Percentiles rank a stretch among this genome's conserved stretches.
Evolutionary conservation across 2,329 filamentous ascomycete genomes (phyloP).

Genomic region (Colletotrichum navitas): DNA sequence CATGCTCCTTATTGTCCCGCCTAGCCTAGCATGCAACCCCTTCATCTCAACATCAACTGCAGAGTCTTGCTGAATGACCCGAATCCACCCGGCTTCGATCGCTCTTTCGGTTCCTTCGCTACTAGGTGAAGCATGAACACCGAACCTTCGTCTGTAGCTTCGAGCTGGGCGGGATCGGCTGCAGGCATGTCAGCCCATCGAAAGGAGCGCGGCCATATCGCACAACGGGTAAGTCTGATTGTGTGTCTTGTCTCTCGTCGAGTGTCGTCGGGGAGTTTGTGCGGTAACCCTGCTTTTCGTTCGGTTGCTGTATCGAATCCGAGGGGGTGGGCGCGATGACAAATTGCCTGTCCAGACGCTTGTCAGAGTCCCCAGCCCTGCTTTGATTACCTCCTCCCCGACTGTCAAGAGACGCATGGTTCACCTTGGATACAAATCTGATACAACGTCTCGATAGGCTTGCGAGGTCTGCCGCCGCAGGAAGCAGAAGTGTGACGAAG

Average conservation of each 20-base stretch:
- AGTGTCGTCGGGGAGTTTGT: background rate
- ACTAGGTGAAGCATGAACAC: slow-evolving; percentile 42
- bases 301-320: background rate
- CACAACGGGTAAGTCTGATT: slow-evolving; percentile 52
- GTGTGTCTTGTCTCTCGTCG: background rate
- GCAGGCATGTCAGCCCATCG: slow-evolving; percentile 48
- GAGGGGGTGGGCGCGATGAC: background rate
- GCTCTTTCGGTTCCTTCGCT: slow-evolving; percentile 26
- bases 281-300: background rate
- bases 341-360: background rate
- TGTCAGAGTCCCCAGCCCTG: background rate
- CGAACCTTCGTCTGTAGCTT: slow-evolving; percentile 42
- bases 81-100: slow-evolving; percentile 8
- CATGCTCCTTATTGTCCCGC: background rate
- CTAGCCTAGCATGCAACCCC: slow-evolving; percentile 24
- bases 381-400: background rate
- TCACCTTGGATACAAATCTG: background rate
- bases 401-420: background rate
- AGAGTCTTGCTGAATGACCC: slow-evolving; percentile 29
- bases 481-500: slow-evolving; percentile 75
- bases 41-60: slow-evolving; percentile 19
- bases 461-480: slow-evolving; percentile 71
- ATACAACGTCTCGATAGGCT: slow-evolving; percentile 52
- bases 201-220: slow-evolving; percentile 56
- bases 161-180: slow-evolving; percentile 52